phyloP scores from a whole-genome alignment of 2,329 filamentous ascomycete species.

The Colletotrichum orbiculare region DNA sequence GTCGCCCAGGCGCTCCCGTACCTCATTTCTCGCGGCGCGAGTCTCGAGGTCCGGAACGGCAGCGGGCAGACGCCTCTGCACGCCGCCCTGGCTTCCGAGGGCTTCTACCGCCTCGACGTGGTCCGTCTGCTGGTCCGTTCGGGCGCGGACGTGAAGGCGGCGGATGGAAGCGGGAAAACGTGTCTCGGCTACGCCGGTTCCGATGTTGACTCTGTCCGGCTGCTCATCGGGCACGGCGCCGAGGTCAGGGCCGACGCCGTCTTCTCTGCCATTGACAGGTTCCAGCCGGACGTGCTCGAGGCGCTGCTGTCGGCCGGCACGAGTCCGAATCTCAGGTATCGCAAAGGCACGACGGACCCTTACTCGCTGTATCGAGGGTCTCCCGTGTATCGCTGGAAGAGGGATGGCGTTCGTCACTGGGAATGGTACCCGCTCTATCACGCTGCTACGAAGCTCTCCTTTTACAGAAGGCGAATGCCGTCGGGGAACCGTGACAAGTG shows the following conservation, averaged over 20 bases:
- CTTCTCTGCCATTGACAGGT: constrained; percentile 36
- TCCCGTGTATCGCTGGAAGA: not conserved
- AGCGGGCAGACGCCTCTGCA: constrained; percentile 32
- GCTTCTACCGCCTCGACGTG: no score
- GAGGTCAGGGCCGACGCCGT: constrained; percentile 28
- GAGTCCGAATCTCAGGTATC: constrained; percentile 17
- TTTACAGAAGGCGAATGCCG: fast-evolving
- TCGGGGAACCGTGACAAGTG: not conserved
- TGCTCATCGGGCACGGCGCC: constrained; percentile 29
- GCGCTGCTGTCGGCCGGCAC: constrained; percentile 36
- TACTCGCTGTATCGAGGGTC: not conserved
- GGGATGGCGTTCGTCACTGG: not conserved
- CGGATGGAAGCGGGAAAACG: constrained; percentile 8
- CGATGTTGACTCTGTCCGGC: constrained; percentile 15
- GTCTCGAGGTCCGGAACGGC: constrained; percentile 14
- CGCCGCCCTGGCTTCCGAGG: not conserved
- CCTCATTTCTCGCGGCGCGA: constrained; percentile 16
- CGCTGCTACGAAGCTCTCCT: not conserved
- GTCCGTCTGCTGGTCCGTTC: no score
- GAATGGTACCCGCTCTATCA: constrained; percentile 22
- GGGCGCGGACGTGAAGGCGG: no score
- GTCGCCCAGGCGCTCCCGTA: constrained; percentile 33
- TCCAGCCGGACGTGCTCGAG: constrained; percentile 12
- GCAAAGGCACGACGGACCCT: not conserved
- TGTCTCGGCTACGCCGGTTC: constrained; percentile 27